Conservation (phyloP, 1,284 basidiomycete genomes). For the Ustilago hordei region DNA sequence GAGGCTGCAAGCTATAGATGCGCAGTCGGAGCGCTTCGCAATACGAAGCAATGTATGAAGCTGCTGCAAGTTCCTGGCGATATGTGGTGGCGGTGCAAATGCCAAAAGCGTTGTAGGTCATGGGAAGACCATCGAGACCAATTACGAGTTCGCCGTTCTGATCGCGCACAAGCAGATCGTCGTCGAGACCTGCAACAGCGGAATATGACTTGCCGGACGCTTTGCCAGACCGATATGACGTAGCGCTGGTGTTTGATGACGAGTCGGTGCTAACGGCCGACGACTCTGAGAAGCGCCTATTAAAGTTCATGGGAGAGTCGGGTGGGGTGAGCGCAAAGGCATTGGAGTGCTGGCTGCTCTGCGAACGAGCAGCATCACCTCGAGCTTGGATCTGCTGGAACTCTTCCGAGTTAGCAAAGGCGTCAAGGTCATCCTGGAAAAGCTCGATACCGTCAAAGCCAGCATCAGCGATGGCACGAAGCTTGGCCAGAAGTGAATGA, state of each 20-base stretch:
- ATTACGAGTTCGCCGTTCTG: conserved; percentile 74
- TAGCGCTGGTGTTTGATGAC: conserved; percentile 19
- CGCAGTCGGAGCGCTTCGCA: conserved; percentile 54
- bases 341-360: conserved; percentile 1
- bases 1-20: conserved; percentile 69
- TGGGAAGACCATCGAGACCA: conserved; percentile 59
- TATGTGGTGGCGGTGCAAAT: conserved; percentile 41
- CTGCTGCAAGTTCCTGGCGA: conserved; percentile 57
- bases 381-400: conserved; percentile 40
- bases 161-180: conserved; percentile 72
- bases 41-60: conserved; percentile 56
- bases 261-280: conserved; percentile 14
- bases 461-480: conserved; percentile 59
- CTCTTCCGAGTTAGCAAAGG: conserved; percentile 58
- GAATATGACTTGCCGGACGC: background rate
- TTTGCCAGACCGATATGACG: conserved; percentile 35
- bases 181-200: conserved; percentile 15
- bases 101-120: conserved; percentile 56
- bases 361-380: conserved; percentile 6
- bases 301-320: conserved; percentile 44
- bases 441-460: conserved; percentile 69
- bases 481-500: conserved; percentile 65
- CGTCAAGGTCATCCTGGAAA: conserved; percentile 69
- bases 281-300: conserved; percentile 20
- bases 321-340: conserved; percentile 40